Conservation (phyloP, 768 basidiomycete species). For the Tricholoma furcatifolium region DNA sequence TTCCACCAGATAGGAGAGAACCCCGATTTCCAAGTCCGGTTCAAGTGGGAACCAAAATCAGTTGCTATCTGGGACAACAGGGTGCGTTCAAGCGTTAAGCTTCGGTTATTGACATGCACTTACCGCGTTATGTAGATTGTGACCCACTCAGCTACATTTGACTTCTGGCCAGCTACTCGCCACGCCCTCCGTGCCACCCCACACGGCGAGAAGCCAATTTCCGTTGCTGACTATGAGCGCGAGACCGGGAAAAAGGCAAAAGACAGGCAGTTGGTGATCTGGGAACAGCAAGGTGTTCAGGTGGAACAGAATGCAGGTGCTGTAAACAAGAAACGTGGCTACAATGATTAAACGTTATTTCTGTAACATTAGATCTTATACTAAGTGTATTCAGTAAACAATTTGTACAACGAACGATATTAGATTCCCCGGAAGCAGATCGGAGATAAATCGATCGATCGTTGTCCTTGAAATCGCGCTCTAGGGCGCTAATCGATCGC, state of each 20-base stretch:
- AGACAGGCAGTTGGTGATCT: conserved; percentile 72
- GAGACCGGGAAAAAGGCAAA: conserved; percentile 66
- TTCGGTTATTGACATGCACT: not conserved
- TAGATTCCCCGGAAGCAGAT: conserved; percentile 1
- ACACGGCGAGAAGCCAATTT: conserved; percentile 75
- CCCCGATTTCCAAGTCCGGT: conserved; percentile 73
- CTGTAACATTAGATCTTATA: not conserved
- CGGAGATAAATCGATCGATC: conserved; percentile 17
- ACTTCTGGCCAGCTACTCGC: conserved; percentile 75
- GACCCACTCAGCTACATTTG: conserved; percentile 78
- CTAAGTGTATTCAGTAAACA: not conserved
- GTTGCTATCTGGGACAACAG: conserved; percentile 89
- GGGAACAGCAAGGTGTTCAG: conserved; percentile 62
- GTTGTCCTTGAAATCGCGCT: conserved; percentile 12
- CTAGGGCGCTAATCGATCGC: not conserved
- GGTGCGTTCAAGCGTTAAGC: conserved; percentile 33
- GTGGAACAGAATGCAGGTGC: conserved; percentile 30
- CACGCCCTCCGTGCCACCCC: conserved; percentile 83
- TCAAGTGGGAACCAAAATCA: conserved; percentile 74
- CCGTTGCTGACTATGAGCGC: conserved; percentile 68
- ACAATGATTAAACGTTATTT: conserved; percentile 54
- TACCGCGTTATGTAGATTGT: conserved; percentile 44
- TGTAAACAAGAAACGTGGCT: conserved; percentile 45
- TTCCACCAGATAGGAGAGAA: conserved; percentile 71
- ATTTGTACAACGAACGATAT: no score